Conservation (phyloP, 176 grass and related monocot species). For the Echinochloa phyllopogon region DNA sequence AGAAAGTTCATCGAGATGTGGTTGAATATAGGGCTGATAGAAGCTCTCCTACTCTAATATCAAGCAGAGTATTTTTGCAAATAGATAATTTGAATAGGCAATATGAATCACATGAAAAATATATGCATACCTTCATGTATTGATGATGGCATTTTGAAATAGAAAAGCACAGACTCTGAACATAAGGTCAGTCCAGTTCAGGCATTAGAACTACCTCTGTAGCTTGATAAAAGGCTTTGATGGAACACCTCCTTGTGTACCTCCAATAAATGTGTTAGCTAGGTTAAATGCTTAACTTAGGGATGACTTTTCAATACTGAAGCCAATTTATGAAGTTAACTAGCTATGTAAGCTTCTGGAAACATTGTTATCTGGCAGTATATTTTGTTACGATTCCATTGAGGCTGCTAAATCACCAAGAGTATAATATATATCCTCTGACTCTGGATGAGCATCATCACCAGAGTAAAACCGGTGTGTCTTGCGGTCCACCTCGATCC, state of each 20-base stretch:
- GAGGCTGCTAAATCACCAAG: conserved; percentile 58
- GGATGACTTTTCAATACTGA: not conserved
- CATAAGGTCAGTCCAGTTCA: not conserved
- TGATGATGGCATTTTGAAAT: not conserved
- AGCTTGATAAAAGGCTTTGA: conserved; percentile 25
- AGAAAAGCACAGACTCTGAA: conserved; percentile 1
- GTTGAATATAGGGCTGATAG: conserved; percentile 6
- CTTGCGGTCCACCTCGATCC: conserved; percentile 67
- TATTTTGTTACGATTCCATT: conserved; percentile 57
- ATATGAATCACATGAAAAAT: conserved; percentile 23
- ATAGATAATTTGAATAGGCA: conserved; percentile 40
- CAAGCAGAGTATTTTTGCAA: conserved; percentile 18
- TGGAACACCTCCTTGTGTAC: not conserved
- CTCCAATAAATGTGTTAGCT: conserved; percentile 1
- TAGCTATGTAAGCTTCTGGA: not conserved
- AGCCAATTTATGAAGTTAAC: not conserved
- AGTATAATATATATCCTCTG: conserved; percentile 68
- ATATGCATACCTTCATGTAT: conserved; percentile 31
- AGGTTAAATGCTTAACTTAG: conserved; percentile 30
- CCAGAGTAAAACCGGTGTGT: conserved; percentile 76
- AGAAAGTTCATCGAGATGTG: conserved; percentile 11
- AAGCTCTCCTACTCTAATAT: not conserved
- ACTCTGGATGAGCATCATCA: conserved; percentile 56
- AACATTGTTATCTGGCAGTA: conserved; percentile 22
- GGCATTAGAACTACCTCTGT: conserved; percentile 1